Percentiles rank a stretch among this genome's conserved stretches.
phyloP scores from a whole-genome alignment of 2,329 filamentous ascomycete genomes.

The Lasiodiplodia theobromae region DNA sequence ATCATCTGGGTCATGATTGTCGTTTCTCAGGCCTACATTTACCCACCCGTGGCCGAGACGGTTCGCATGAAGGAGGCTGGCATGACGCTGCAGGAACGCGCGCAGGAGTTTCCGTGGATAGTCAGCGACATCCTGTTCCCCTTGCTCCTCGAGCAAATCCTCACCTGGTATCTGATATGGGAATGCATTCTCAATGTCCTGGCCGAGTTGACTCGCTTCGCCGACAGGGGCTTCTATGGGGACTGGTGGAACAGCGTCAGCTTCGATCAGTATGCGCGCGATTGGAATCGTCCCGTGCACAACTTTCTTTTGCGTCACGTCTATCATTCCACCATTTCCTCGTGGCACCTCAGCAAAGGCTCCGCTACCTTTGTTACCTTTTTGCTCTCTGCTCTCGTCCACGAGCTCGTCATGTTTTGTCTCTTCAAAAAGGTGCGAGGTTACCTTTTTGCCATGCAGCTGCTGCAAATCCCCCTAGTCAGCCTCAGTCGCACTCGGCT shows the following conservation, averaged over 20 bases:
- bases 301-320: constrained; percentile 80
- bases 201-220: constrained; percentile 78
- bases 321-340: constrained; percentile 78
- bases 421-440: constrained; percentile 79
- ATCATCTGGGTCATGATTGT: constrained; percentile 81
- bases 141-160: constrained; percentile 78
- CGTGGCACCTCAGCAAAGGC: constrained; percentile 72
- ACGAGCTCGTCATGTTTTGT: constrained; percentile 82
- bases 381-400: constrained; percentile 72
- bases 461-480: constrained; percentile 76
- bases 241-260: constrained; percentile 62
- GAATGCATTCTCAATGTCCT: constrained; percentile 71
- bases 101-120: constrained; percentile 75
- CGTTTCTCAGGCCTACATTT: constrained; percentile 78
- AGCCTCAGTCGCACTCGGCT: constrained; percentile 70
- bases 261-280: constrained; percentile 79
- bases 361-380: constrained; percentile 80
- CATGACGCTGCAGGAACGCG: constrained; percentile 66
- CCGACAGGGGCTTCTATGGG: constrained; percentile 73
- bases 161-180: constrained; percentile 85
- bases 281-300: constrained; percentile 84
- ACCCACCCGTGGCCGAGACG: constrained; percentile 74
- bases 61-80: constrained; percentile 72
- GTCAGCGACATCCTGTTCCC: constrained; percentile 79
- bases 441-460: constrained; percentile 75